Base-by-base conservation (phyloP, 1,139 yeast species). In the Casaregolazyma suthepensis region DNA sequence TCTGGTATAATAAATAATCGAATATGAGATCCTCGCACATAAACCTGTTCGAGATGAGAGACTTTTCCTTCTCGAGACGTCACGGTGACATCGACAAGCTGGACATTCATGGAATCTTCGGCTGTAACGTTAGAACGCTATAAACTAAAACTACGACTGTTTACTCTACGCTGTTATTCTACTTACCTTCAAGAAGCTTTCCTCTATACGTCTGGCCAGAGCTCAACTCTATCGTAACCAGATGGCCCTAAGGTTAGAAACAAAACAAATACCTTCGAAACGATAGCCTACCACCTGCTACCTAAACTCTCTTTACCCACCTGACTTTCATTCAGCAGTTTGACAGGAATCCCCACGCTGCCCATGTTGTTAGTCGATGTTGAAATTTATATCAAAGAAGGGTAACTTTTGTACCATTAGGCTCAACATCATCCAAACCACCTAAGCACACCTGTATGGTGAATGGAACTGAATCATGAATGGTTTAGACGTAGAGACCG, bases 81-180 rank as follows among this genome's bases (percentile, higher is more conserved):
- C 50, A 87, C 83, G 1, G 87, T 82, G 48, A 87, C 96, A 66
- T 93, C 96, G 61, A 82, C 76, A 50, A 93, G 71, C 58, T 93
- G 95, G 23, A 91, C 81, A 67, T 93, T 93, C 99, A 93, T 93
- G 67, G 86, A 91, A 66, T 93, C 99, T 71, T 83, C 93, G 17
- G 77, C 75, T 61, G 46, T 12, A 51, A 31, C 31, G 57, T 53
- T 53, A 52, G 55, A 13, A 19, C 12, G 26, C 17, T 5, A 23
- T 15, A 38, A 19, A 43, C 29, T 43, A 6, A 19, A 7, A 4
- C 12, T 42, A 31, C 37, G 13, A 5, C n/a, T 13, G 37, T 3
- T 2, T 35, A 12, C 17, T 35, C 13, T 17, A 35, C 13, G 9
- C 17, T 13, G 40, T n/a, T 40, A 18, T n/a, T n/a, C 17, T 45